Evolutionary conservation across 2,329 filamentous ascomycete species (phyloP).

Genomic region (Zopfia rhizophila): DNA sequence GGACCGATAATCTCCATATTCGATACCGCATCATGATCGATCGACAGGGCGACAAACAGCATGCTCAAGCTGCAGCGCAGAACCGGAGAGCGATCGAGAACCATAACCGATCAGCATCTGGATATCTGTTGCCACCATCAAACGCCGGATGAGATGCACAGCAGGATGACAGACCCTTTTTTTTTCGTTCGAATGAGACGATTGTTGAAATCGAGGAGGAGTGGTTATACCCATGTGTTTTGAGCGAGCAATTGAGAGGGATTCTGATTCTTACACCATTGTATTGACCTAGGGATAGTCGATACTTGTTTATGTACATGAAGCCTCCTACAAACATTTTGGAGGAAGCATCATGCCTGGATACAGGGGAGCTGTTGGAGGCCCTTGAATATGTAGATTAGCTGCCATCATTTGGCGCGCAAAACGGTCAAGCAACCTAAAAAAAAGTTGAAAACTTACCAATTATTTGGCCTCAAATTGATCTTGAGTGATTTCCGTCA

Average conservation of each 20-base stretch:
- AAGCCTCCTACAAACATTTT: slow-evolving; percentile 2
- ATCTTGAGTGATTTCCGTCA: too few relatives aligned
- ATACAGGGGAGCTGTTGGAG: slow-evolving; percentile 15
- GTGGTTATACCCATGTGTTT: slow-evolving; percentile 42
- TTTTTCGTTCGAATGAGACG: slow-evolving; percentile 27
- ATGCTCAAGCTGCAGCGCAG: slow-evolving; percentile 37
- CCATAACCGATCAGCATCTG: slow-evolving; percentile 48
- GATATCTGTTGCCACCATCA: slow-evolving; percentile 47
- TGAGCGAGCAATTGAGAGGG: slow-evolving; percentile 14
- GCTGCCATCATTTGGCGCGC: slow-evolving; percentile 8
- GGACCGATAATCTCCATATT: slow-evolving; percentile 67
- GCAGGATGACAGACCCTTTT: slow-evolving; percentile 10
- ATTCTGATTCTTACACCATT: background rate
- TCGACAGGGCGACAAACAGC: slow-evolving; percentile 54
- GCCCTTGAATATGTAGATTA: slow-evolving; percentile 32
- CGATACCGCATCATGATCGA: slow-evolving; percentile 64
- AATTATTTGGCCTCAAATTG: background rate
- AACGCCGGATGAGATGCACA: slow-evolving; percentile 24
- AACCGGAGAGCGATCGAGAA: slow-evolving; percentile 45
- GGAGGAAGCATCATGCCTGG: slow-evolving; percentile 2
- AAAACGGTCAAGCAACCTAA: slow-evolving; percentile 15
- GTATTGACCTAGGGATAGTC: background rate
- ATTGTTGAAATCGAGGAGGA: slow-evolving; percentile 33
- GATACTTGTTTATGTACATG: slow-evolving; percentile 16
- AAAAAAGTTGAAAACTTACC: slow-evolving; percentile 34